Conservation (phyloP, 106 monocot genomes). For the Platanthera zijinensis region DNA sequence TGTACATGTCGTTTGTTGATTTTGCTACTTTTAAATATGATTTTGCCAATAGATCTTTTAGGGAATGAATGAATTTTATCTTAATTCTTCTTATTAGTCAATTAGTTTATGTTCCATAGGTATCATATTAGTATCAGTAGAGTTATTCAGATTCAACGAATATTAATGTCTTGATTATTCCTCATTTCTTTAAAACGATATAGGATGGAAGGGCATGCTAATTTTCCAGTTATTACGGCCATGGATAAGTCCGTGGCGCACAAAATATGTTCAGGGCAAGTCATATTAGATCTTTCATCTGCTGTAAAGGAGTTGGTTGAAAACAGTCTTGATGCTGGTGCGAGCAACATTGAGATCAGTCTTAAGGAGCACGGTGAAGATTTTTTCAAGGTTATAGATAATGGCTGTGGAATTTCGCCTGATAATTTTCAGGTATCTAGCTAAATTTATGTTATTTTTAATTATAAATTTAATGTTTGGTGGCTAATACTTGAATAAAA, state of each 20-base stretch:
- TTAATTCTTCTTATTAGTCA: background rate
- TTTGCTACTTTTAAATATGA: background rate
- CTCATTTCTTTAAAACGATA: background rate
- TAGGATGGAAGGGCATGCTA: slow-evolving; percentile 34
- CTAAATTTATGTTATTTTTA: background rate
- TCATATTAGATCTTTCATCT: slow-evolving; percentile 87
- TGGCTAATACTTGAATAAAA: background rate
- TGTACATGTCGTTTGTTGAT: background rate
- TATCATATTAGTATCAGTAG: background rate
- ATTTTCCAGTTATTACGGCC: slow-evolving; percentile 49
- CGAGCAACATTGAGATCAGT: slow-evolving; percentile 70
- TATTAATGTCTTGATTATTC: background rate
- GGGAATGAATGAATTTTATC: background rate
- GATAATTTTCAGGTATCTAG: slow-evolving; percentile 72
- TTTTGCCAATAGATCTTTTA: background rate
- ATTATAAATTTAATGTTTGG: background rate
- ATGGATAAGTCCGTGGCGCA: slow-evolving; percentile 74
- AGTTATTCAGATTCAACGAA: background rate
- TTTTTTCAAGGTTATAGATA: slow-evolving; percentile 82
- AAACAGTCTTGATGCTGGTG: slow-evolving; percentile 93
- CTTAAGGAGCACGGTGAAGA: slow-evolving; percentile 79
- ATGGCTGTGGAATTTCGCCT: slow-evolving; percentile 90
- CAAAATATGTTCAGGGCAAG: slow-evolving; percentile 96
- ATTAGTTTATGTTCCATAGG: background rate
- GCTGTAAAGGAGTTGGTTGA: slow-evolving; percentile 96